phyloP scores from a whole-genome alignment of 805 yeast species.

The Pichia occidentalis region DNA sequence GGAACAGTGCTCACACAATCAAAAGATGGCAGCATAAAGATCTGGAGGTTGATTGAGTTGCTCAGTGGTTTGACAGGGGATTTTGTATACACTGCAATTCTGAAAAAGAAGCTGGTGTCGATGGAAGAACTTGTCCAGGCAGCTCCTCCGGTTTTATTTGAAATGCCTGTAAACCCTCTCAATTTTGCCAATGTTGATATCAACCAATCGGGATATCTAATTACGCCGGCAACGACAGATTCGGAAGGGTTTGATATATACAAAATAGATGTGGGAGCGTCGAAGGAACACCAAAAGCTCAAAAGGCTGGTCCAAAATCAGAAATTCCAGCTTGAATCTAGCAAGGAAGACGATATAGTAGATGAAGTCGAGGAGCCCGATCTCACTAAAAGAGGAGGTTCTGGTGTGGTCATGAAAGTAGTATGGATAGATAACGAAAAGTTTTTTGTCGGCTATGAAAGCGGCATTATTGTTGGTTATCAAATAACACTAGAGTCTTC shows the following conservation, averaged over 20 bases:
- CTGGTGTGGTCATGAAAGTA: slow-evolving; percentile 66
- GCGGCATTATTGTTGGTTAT: slow-evolving; percentile 39
- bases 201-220: slow-evolving; percentile 21
- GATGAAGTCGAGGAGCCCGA: slow-evolving; percentile 2
- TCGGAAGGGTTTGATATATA: slow-evolving; percentile 64
- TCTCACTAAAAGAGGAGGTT: slow-evolving; percentile 24
- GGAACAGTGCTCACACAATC: slow-evolving; percentile 58
- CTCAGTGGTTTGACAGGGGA: slow-evolving; percentile 7
- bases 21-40: slow-evolving; percentile 48
- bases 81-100: slow-evolving; percentile 8
- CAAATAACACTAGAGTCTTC: no score
- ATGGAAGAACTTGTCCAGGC: neutral
- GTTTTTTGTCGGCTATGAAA: slow-evolving; percentile 61
- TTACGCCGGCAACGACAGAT: slow-evolving; percentile 59
- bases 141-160: slow-evolving; percentile 27
- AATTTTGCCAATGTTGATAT: slow-evolving; percentile 64
- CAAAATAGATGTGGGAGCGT: slow-evolving; percentile 22
- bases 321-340: neutral
- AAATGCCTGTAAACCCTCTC: slow-evolving; percentile 65
- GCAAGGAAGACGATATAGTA: slow-evolving; percentile 13
- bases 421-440: slow-evolving; percentile 30
- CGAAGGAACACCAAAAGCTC: slow-evolving; percentile 10
- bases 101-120: slow-evolving; percentile 17
- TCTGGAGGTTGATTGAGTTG: slow-evolving; percentile 37
- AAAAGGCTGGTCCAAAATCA: slow-evolving; percentile 25